phyloP scores from a whole-genome alignment of 2,329 filamentous ascomycete genomes.

The Cercospora beticola region DNA sequence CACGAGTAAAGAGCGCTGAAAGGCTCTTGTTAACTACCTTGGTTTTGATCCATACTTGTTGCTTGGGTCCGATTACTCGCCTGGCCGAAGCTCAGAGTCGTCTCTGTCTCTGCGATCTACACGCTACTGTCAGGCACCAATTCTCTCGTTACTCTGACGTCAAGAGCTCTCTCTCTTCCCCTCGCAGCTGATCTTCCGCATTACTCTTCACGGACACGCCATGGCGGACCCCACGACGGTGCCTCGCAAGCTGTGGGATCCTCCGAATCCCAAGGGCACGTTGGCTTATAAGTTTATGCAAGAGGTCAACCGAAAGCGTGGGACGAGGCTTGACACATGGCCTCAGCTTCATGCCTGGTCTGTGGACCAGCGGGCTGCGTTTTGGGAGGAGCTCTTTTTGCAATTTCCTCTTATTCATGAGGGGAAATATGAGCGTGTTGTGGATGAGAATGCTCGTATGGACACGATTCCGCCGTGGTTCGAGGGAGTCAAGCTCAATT shows the following conservation, averaged over 20 bases:
- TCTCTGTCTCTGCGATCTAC: not conserved
- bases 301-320: slow-evolving; percentile 58
- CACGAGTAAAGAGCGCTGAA: not conserved
- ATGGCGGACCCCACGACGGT: slow-evolving; percentile 21
- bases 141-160: slow-evolving; percentile 4
- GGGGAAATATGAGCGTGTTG: slow-evolving; percentile 53
- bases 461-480: slow-evolving; percentile 76
- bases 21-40: not conserved
- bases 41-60: not conserved
- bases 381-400: slow-evolving; percentile 66
- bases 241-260: slow-evolving; percentile 51
- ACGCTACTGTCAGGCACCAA: slow-evolving; percentile 13
- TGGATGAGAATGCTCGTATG: slow-evolving; percentile 70
- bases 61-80: not conserved
- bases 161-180: not conserved
- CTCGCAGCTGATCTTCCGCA: not conserved
- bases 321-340: slow-evolving; percentile 63
- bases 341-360: slow-evolving; percentile 71
- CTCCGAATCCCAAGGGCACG: slow-evolving; percentile 46
- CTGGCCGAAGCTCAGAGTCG: not conserved
- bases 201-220: not conserved
- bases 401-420: slow-evolving; percentile 61
- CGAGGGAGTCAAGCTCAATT: slow-evolving; percentile 70
- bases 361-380: slow-evolving; percentile 59
- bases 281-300: slow-evolving; percentile 68